Conservation (phyloP, 176 grass and related monocot species). For the Eleusine coracana region DNA sequence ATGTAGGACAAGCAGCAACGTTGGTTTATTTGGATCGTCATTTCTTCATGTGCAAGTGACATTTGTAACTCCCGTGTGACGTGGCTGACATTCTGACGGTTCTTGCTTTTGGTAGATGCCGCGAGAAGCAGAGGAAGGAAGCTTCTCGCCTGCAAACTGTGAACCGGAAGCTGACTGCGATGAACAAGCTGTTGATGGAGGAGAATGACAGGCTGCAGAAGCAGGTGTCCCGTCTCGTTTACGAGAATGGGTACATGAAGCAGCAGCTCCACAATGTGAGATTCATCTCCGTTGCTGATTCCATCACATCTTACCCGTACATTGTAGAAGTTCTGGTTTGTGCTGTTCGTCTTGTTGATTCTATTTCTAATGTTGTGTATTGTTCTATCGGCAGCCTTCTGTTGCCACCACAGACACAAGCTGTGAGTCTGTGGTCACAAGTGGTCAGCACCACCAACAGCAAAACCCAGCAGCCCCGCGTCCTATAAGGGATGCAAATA, state of each 20-base stretch:
- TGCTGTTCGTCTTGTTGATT: slow-evolving; percentile 9
- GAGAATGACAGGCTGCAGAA: slow-evolving; percentile 99
- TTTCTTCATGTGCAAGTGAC: slow-evolving; percentile 35
- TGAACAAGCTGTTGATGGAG: slow-evolving; percentile 99
- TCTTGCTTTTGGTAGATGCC: slow-evolving; percentile 63
- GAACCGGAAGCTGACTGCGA: slow-evolving; percentile 92
- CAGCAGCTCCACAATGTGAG: slow-evolving; percentile 84
- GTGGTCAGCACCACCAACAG: slow-evolving; percentile 93
- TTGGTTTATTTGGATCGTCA: neutral
- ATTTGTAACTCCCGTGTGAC: slow-evolving; percentile 23
- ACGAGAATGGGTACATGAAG: slow-evolving; percentile 87
- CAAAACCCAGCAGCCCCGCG: slow-evolving; percentile 63
- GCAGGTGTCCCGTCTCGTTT: slow-evolving; percentile 94
- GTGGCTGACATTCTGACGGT: neutral
- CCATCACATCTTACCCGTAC: neutral
- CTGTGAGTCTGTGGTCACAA: slow-evolving; percentile 95
- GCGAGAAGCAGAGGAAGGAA: slow-evolving; percentile 98
- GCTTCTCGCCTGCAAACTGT: slow-evolving; percentile 88
- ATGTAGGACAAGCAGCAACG: neutral
- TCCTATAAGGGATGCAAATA: slow-evolving; percentile 86
- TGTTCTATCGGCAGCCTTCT: slow-evolving; percentile 60
- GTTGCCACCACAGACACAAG: slow-evolving; percentile 89
- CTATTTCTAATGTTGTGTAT: slow-evolving; percentile 25
- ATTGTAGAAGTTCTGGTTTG: slow-evolving; percentile 13
- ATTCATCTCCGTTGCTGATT: slow-evolving; percentile 10